A percentile compares a stretch with the other conserved stretches of the same genome.
Evolutionary conservation across 257 asterid species (phyloP).

Genomic region (Agastache rugosa): DNA sequence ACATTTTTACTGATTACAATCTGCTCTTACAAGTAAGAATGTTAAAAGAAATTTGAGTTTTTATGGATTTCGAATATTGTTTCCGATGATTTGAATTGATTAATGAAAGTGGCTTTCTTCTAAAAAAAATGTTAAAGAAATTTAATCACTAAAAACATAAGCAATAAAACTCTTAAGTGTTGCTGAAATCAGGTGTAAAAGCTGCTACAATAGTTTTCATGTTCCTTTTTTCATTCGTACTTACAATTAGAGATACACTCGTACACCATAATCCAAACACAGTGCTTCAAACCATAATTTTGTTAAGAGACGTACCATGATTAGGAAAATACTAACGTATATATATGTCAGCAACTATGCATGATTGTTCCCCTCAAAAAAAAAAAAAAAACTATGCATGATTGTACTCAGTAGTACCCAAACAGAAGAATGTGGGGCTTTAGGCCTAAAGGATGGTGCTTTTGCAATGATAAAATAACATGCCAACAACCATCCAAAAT

Average conservation of each 20-base stretch:
- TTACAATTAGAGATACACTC: slow-evolving; percentile 1
- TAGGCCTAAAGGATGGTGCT: slow-evolving; percentile 10
- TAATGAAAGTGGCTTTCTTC: too few species aligned
- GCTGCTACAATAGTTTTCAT: background rate
- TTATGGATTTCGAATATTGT: too few species aligned
- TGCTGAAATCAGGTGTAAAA: too few species aligned
- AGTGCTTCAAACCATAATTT: background rate
- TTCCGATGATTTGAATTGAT: too few species aligned
- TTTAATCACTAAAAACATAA: too few species aligned
- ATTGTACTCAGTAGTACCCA: background rate
- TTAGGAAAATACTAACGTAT: background rate
- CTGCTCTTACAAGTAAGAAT: too few species aligned
- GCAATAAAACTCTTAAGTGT: too few species aligned
- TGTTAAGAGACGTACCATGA: background rate
- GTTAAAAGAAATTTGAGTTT: too few species aligned
- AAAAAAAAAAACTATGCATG: background rate
- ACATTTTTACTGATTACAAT: too few species aligned
- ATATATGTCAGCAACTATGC: background rate
- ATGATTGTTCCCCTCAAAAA: background rate
- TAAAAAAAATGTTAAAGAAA: too few species aligned
- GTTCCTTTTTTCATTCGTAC: background rate
- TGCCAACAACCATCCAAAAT: slow-evolving; percentile 39
- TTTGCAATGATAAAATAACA: slow-evolving; percentile 24
- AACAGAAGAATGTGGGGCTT: background rate
- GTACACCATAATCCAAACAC: background rate